Percentiles rank a stretch among this genome's conserved stretches.
Evolutionary conservation across 78 protist genomes (phyloP).

Genomic region (slime mould (Dictyostelium discoideum)): DNA sequence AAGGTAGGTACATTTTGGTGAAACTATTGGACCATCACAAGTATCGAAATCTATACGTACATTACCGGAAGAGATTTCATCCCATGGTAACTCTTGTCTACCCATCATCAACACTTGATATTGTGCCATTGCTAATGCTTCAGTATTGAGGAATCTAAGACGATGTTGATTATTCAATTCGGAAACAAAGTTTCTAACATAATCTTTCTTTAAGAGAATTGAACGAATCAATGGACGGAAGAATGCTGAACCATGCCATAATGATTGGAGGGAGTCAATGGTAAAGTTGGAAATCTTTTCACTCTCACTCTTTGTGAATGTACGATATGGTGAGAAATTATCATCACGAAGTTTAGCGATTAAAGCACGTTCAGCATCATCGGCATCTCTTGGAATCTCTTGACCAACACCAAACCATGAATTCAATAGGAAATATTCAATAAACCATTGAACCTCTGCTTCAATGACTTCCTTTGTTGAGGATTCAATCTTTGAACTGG

Average conservation of each 20-base stretch:
- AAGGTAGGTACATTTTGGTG: constrained; percentile 65
- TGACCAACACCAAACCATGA: constrained; percentile 36
- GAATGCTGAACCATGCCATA: constrained; percentile 74
- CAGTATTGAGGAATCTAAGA: constrained; percentile 57
- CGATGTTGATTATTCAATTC: constrained; percentile 47
- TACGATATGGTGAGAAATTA: constrained; percentile 69
- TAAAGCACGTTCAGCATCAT: constrained; percentile 30
- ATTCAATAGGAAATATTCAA: constrained; percentile 61
- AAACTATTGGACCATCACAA: constrained; percentile 40
- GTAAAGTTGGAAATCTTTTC: constrained; percentile 49
- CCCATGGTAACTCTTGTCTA: constrained; percentile 76
- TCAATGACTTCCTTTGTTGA: constrained; percentile 72
- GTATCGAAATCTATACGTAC: constrained; percentile 74
- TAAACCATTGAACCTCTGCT: constrained; percentile 78
- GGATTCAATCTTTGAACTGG: constrained; percentile 22
- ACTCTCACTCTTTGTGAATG: constrained; percentile 21
- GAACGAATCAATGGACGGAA: constrained; percentile 63
- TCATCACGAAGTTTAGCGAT: constrained; percentile 73
- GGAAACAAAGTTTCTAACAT: constrained; percentile 44
- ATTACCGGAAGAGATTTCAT: constrained; percentile 65
- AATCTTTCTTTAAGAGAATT: constrained; percentile 48
- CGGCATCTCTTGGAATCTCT: constrained; percentile 38
- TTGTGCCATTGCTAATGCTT: constrained; percentile 75
- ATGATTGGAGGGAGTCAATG: constrained; percentile 61
- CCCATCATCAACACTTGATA: constrained; percentile 73